Percentiles rank a stretch among this genome's conserved stretches.
phyloP scores from a whole-genome alignment of 2,329 filamentous ascomycete genomes.

The Didymella exigua region DNA sequence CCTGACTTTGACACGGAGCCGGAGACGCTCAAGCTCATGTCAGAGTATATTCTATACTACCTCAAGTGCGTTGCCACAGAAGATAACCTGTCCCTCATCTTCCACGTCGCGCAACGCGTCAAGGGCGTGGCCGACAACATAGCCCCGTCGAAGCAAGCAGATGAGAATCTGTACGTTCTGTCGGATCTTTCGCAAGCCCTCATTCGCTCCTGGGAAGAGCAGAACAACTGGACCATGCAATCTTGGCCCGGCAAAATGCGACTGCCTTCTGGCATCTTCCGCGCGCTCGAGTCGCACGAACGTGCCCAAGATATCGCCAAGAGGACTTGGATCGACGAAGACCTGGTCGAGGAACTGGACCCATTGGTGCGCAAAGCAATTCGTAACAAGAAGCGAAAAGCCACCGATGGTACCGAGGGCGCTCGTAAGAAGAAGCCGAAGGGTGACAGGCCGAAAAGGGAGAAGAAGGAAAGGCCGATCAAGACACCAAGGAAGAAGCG shows the following conservation, averaged over 20 bases:
- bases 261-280: slow-evolving; percentile 79
- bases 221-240: slow-evolving; percentile 83
- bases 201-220: slow-evolving; percentile 84
- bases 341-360: slow-evolving; percentile 75
- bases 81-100: slow-evolving; percentile 85
- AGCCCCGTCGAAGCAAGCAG: slow-evolving; percentile 57
- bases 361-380: slow-evolving; percentile 72
- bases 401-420: slow-evolving; percentile 34
- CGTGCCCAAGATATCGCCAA: slow-evolving; percentile 84
- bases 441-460: slow-evolving; percentile 36
- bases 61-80: slow-evolving; percentile 81
- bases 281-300: slow-evolving; percentile 73
- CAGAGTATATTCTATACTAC: slow-evolving; percentile 89
- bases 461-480: slow-evolving; percentile 34
- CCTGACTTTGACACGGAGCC: slow-evolving; percentile 74
- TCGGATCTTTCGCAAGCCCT: slow-evolving; percentile 85
- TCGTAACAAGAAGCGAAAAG: slow-evolving; percentile 62
- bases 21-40: slow-evolving; percentile 77
- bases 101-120: slow-evolving; percentile 88
- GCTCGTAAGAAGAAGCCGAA: slow-evolving; percentile 43
- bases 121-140: slow-evolving; percentile 89
- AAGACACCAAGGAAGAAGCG: slow-evolving; percentile 49
- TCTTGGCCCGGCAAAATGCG: slow-evolving; percentile 81
- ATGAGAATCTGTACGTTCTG: slow-evolving; percentile 80
- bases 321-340: slow-evolving; percentile 81